Evolutionary conservation across 129 eudicot species (phyloP).

Genomic region (Silybum marianum): DNA sequence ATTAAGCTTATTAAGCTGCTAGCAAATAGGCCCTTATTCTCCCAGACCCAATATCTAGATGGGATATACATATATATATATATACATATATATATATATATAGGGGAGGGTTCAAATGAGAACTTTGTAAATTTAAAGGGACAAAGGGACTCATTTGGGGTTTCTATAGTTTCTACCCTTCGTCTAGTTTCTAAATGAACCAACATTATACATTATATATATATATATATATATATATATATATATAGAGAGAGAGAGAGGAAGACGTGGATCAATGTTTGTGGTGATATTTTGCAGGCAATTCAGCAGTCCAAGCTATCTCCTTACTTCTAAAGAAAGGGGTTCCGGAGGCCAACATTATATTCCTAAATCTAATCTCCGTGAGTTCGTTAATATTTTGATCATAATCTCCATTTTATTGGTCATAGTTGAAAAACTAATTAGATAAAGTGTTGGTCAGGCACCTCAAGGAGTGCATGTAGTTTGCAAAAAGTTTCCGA

Average conservation of each 20-base stretch:
- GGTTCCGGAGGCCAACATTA: slow-evolving; percentile 78
- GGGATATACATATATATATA: not conserved
- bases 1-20: no score
- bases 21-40: not conserved
- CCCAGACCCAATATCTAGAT: not conserved
- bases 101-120: no score
- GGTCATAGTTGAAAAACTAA: not conserved
- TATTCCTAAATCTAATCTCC: slow-evolving; percentile 85
- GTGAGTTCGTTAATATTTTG: slow-evolving; percentile 37
- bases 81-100: no score
- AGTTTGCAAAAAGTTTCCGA: slow-evolving; percentile 74
- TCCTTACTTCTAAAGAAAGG: slow-evolving; percentile 79
- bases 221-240: no score
- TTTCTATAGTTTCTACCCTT: no score
- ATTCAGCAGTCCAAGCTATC: slow-evolving; percentile 88
- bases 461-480: slow-evolving; percentile 95
- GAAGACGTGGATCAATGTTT: no score
- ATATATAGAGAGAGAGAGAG: no score
- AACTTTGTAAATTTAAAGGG: no score
- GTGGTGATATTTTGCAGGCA: slow-evolving; percentile 48
- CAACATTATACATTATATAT: no score
- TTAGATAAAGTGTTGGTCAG: slow-evolving; percentile 30
- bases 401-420: not conserved
- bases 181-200: no score
- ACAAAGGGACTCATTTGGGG: no score